phyloP scores from a whole-genome alignment of 2,329 filamentous ascomycete genomes.

The Ascochyta viciae-villosae region DNA sequence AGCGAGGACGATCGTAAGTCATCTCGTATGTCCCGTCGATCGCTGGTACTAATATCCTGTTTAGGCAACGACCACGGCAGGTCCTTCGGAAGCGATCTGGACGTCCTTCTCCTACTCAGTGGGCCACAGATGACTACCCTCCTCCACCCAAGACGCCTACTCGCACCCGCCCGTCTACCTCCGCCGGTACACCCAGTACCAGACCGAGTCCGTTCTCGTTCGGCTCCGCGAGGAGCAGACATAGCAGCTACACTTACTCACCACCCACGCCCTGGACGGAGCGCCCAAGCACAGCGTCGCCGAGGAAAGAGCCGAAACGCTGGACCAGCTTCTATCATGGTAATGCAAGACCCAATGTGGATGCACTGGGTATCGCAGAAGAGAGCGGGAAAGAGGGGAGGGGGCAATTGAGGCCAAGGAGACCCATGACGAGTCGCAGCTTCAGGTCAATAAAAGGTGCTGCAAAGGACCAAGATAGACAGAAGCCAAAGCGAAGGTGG shows the following conservation, averaged over 20 bases:
- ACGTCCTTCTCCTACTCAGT: constrained; percentile 10
- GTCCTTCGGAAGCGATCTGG: constrained; percentile 25
- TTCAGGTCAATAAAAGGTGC: constrained; percentile 13
- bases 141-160: constrained; percentile 15
- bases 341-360: constrained; percentile 2
- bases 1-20: no score
- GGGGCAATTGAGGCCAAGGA: neutral
- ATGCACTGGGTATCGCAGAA: constrained; percentile 12
- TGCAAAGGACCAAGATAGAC: constrained; percentile 12
- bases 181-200: constrained; percentile 7
- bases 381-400: neutral
- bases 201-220: constrained; percentile 16
- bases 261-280: constrained; percentile 12
- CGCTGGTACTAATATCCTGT: neutral
- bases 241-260: constrained; percentile 17
- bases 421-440: constrained; percentile 11
- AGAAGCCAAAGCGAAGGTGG: constrained; percentile 30
- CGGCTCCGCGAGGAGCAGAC: constrained; percentile 18
- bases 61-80: constrained; percentile 23
- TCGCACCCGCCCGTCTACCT: constrained; percentile 19
- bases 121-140: constrained; percentile 11
- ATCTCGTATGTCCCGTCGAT: neutral
- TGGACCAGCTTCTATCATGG: constrained; percentile 14
- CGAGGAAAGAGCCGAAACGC: constrained; percentile 10
- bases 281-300: constrained; percentile 14